Conservation (phyloP, 192 early-diverging fungal species). For the Coemansia sp. region DNA sequence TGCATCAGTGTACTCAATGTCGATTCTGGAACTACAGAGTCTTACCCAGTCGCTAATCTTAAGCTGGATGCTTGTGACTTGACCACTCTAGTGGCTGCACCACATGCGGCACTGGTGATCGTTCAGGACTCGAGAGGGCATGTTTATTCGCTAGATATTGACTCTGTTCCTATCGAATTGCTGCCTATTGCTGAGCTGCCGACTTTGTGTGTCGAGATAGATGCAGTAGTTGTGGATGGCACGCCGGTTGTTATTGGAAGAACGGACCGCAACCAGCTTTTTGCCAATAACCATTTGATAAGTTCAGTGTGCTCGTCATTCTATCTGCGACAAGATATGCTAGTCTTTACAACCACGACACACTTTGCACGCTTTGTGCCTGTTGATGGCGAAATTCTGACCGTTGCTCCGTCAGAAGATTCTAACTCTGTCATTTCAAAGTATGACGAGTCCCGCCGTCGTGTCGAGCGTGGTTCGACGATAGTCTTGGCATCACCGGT, state of each 20-base stretch:
- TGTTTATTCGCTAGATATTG: constrained; percentile 30
- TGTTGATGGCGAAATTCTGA: constrained; percentile 23
- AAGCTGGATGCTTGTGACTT: constrained; percentile 6
- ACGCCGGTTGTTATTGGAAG: constrained; percentile 63
- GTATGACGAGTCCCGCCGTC: constrained; percentile 53
- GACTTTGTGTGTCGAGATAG: constrained; percentile 26
- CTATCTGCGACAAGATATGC: constrained; percentile 72
- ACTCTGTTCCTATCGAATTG: not conserved
- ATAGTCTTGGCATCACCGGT: constrained; percentile 76
- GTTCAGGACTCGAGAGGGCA: constrained; percentile 41
- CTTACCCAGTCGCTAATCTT: not conserved
- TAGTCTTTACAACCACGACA: constrained; percentile 82
- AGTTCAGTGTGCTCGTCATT: constrained; percentile 84
- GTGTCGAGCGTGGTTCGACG: constrained; percentile 88
- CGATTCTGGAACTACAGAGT: constrained; percentile 8
- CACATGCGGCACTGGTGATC: constrained; percentile 46
- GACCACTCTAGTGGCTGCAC: constrained; percentile 16
- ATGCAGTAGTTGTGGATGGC: constrained; percentile 12
- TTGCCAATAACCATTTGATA: constrained; percentile 66
- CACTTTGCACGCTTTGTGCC: constrained; percentile 78
- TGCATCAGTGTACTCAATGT: constrained; percentile 46
- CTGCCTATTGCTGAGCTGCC: constrained; percentile 9
- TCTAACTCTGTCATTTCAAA: not conserved
- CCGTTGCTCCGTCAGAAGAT: constrained; percentile 5
- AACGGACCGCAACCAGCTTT: constrained; percentile 79